Evolutionary conservation across 257 asterid species (phyloP).

Genomic region (Apocynum venetum): DNA sequence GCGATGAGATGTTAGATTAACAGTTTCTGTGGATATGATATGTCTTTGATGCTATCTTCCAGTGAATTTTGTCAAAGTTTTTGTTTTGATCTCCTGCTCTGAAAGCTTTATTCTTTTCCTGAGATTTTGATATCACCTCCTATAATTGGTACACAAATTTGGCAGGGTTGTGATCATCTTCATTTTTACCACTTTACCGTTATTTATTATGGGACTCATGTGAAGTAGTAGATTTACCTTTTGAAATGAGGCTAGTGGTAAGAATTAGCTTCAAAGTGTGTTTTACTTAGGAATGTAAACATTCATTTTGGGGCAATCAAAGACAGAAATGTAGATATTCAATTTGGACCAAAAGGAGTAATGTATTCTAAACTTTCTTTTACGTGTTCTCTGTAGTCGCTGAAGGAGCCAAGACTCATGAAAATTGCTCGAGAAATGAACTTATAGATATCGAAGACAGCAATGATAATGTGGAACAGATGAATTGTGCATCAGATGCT

Average conservation of each 20-base stretch:
- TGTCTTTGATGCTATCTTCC: not conserved
- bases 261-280: not conserved
- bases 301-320: not conserved
- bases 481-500: constrained; percentile 18
- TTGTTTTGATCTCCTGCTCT: not conserved
- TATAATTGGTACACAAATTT: not conserved
- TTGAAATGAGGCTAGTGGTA: not conserved
- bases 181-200: not conserved
- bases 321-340: not conserved
- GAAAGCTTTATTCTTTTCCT: not conserved
- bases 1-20: not conserved
- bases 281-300: not conserved
- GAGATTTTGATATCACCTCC: not conserved
- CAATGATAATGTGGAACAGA: constrained; percentile 26
- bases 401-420: constrained; percentile 23
- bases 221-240: not conserved
- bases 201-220: not conserved
- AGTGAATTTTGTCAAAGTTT: not conserved
- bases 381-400: constrained; percentile 37
- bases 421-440: constrained; percentile 23
- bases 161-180: not conserved
- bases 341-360: not conserved
- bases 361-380: not conserved
- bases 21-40: not conserved
- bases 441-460: constrained; percentile 31